Evolutionary conservation across 306 rosid species (phyloP), one percentile per base, ranked within the genome.

Genomic region (Pyrus betulifolia): DNA sequence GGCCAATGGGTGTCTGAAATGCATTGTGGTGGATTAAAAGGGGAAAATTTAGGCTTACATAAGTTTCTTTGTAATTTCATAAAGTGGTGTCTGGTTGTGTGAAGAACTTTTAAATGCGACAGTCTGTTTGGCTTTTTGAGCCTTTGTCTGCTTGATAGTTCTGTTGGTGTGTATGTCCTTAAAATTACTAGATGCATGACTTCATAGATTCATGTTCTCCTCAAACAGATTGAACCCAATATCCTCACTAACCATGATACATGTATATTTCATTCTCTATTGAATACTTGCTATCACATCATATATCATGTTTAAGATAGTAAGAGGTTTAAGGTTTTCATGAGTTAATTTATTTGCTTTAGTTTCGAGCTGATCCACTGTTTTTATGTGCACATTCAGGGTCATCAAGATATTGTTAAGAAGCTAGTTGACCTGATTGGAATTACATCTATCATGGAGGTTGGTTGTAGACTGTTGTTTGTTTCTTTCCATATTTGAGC

Each of bases 391-490:
- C 69, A 54, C 67, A 38, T 87, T 74, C 89, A 95, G 99, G 91
- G 89, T 49, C 97, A 92, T 85, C 96, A 82, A 69, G 97, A 83
- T 63, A 87, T 92, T 83, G 86, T 95, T 69, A 88, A 81, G 88
- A 95, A 88, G 85, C 97, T 95, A 64, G 97, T 92, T 76, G 99
- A 95, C 72, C 86, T 95, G 91, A 89, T 95, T 83, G 99, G 99
- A 87, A 90, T 92, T 81, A 95, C 99, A 76, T 95, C 99, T 79
- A 84, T 95, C 77, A 95, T 95, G 99, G 99, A 95, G 99, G 99
- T 95, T 84, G 71, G 90, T 86, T 85, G 59, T 75, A 78, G 68
- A 40, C 51, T 42, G 83, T 51, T 82, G 45, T 67, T 74, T 51
- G 55, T 51, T 51, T 78, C 74, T 78, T 78, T 38, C 71, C 59